A percentile compares a stretch with the other conserved stretches of the same genome.
These are phyloP conservation scores for Aeminium ludgeri DNA, from an alignment of 495 filamentous ascomycete genomes.

Conservation along the genomic window DNA sequence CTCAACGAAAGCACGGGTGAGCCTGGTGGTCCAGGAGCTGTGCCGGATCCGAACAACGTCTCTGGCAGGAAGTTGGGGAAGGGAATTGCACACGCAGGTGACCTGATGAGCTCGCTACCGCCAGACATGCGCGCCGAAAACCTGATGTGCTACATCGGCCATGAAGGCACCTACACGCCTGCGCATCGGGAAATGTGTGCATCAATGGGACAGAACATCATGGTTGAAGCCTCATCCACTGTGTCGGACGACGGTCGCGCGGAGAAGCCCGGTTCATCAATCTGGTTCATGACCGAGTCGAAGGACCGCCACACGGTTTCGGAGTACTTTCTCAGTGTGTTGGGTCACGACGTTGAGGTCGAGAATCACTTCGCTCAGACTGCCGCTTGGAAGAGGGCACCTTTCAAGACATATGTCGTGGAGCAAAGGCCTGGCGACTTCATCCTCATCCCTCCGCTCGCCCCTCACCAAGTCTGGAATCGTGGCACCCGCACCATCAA, in stretches of 20 bases:
- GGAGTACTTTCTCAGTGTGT: slow-evolving; percentile 77
- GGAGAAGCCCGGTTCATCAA: slow-evolving; percentile 67
- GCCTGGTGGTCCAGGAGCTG: slow-evolving; percentile 32
- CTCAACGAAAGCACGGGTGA: slow-evolving; percentile 59
- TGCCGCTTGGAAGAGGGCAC: slow-evolving; percentile 80
- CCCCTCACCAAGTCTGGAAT: slow-evolving; percentile 98
- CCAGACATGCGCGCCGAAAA: slow-evolving; percentile 77
- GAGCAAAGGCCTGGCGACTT: slow-evolving; percentile 90
- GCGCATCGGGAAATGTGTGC: slow-evolving; percentile 97
- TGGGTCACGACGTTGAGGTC: slow-evolving; percentile 91
- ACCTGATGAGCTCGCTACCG: slow-evolving; percentile 89
- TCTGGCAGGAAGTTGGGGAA: slow-evolving; percentile 26
- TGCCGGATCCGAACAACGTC: slow-evolving; percentile 20
- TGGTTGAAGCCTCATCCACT: slow-evolving; percentile 66
- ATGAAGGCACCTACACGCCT: slow-evolving; percentile 93
- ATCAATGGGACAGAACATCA: slow-evolving; percentile 87
- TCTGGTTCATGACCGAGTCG: slow-evolving; percentile 97
- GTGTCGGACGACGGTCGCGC: slow-evolving; percentile 40
- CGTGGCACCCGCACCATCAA: slow-evolving; percentile 89
- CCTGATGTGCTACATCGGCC: slow-evolving; percentile 95
- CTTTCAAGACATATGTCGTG: slow-evolving; percentile 80
- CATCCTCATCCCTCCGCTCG: slow-evolving; percentile 84
- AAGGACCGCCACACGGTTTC: slow-evolving; percentile 73
- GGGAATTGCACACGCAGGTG: slow-evolving; percentile 50
- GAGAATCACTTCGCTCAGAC: slow-evolving; percentile 92